These are phyloP conservation scores for Populus hybrid DNA, from an alignment of 441 rosid species.

Conservation along the genomic window DNA sequence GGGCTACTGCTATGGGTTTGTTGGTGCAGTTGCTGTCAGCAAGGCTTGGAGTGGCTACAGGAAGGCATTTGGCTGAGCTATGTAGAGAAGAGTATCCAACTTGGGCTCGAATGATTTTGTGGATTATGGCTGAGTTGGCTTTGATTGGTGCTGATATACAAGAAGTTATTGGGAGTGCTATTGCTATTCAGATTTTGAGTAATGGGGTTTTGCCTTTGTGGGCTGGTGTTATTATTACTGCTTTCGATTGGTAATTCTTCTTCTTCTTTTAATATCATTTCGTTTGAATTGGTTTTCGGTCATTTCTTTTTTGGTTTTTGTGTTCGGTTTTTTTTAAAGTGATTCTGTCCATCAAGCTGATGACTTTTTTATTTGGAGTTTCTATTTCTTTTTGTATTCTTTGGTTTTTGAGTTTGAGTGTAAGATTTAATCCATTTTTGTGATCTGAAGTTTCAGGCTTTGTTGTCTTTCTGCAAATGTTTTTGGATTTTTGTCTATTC, in stretches of 20 bases:
- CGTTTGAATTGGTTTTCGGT: neutral
- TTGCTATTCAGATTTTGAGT: constrained; percentile 73
- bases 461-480: neutral
- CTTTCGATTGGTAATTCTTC: constrained; percentile 59
- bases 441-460: neutral
- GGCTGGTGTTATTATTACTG: constrained; percentile 80
- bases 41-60: constrained; percentile 86
- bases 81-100: constrained; percentile 88
- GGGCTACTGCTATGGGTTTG: constrained; percentile 92
- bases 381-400: neutral
- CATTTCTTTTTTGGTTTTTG: neutral
- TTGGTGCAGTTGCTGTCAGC: constrained; percentile 82
- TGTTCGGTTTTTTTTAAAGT: neutral
- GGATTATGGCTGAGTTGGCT: constrained; percentile 94
- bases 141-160: constrained; percentile 88
- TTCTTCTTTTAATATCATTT: neutral
- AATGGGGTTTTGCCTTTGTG: constrained; percentile 75
- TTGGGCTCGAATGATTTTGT: constrained; percentile 70
- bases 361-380: neutral
- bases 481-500: neutral
- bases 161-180: constrained; percentile 92
- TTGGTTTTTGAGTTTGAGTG: neutral
- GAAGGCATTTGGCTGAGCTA: constrained; percentile 84
- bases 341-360: neutral
- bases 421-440: neutral